Evolutionary conservation across 257 asterid species (phyloP).

Genomic region (Solanum microdontum): DNA sequence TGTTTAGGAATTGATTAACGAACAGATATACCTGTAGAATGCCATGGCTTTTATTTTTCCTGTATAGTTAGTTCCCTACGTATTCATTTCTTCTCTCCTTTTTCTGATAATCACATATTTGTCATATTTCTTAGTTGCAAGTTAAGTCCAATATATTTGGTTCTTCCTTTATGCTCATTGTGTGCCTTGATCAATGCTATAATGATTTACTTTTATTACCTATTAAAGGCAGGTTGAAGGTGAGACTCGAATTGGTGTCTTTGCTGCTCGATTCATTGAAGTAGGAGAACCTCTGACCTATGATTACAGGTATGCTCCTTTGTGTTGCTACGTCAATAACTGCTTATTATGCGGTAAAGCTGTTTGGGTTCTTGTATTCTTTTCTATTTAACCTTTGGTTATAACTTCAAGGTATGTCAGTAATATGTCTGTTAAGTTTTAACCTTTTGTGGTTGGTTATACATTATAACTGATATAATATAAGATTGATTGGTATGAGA

Average conservation of each 20-base stretch:
- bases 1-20: background rate
- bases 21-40: background rate
- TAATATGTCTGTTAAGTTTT: background rate
- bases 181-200: background rate
- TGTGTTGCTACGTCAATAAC: background rate
- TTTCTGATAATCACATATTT: background rate
- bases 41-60: background rate
- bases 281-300: slow-evolving; percentile 86
- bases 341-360: background rate
- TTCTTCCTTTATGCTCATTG: background rate
- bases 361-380: background rate
- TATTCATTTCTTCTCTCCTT: background rate
- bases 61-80: background rate
- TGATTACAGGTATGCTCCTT: slow-evolving; percentile 61
- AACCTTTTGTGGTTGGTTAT: background rate
- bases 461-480: background rate
- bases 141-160: background rate
- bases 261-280: slow-evolving; percentile 62
- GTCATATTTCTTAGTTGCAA: background rate
- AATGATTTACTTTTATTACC: slow-evolving; percentile 4
- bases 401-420: background rate
- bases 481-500: background rate
- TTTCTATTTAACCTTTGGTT: background rate
- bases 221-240: slow-evolving; percentile 75
- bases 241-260: slow-evolving; percentile 85